Base-by-base conservation (phyloP, 441 rosid genomes). In the Adansonia grandidieri region DNA sequence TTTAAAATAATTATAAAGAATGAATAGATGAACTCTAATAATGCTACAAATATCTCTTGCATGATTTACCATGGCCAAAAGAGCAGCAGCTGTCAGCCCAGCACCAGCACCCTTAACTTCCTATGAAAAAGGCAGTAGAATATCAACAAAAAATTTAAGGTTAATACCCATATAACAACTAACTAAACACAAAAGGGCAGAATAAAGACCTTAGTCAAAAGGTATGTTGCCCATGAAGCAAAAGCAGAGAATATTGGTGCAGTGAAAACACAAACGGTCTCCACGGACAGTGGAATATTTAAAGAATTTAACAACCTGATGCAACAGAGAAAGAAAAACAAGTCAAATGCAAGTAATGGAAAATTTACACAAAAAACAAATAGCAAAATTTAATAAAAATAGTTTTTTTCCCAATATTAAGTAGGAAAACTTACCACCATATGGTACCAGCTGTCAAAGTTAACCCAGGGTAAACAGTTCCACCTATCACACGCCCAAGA, bases 401-500 rank as follows among this genome's bases (percentile, higher is more conserved):
- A 19, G 50, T 28, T 9, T 32, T 13, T 66, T 48, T 42, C 63
- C 60, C 48, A 37, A 37, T 9, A 75, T 24, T 62, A 28, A 32
- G 66, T 62, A 65, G 17, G 75, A 72, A 81, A 54, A 89, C 97
- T 79, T 80, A 95, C 98, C 96, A 86, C 98, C 98, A 95, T 40
- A 97, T 79, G 75, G 99, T 95, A 83, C 99, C 98, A 53, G 99
- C 99, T 51, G 99, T 95, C 91, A 97, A 85, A 5, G 98, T 97
- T 87, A 97, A 80, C 56, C 99, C 99, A 73, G 99, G 98, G 84
- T 92, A 97, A 84, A 97, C 99, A 80, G 99, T 95, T 86, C 99
- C 98, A 74, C 98, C 98, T 84, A 97, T 95, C 80, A 97, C 99
- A 80, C 99, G 97, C 48, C 99, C 98, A 76, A 97, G 99, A 72